Conservation (phyloP, 768 basidiomycete species). For the Polyporus arcularius region DNA sequence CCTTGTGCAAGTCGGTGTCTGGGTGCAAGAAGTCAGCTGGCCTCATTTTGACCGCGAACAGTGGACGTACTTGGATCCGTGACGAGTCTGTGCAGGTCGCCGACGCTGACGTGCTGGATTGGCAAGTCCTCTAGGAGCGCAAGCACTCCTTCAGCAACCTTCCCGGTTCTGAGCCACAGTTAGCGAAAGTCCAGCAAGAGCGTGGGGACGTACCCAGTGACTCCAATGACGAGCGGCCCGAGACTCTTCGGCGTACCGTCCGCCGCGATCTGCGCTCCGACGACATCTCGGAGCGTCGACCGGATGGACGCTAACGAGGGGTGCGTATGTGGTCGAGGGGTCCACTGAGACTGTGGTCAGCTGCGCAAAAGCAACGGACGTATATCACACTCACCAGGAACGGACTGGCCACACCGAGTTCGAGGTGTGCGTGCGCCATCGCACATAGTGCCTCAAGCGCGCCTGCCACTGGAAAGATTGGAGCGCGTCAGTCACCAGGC, state of each 20-base stretch:
- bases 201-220: constrained; percentile 68
- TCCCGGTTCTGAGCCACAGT: constrained; percentile 58
- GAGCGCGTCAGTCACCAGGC: background rate
- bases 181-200: background rate
- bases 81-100: constrained; percentile 61
- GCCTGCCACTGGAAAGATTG: constrained; percentile 64
- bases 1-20: constrained; percentile 65
- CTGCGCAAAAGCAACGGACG: background rate
- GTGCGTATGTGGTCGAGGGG: constrained; percentile 79
- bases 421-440: constrained; percentile 77
- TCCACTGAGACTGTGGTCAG: constrained; percentile 47
- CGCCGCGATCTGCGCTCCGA: constrained; percentile 52
- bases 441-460: constrained; percentile 79
- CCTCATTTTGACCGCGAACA: background rate
- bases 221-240: constrained; percentile 78
- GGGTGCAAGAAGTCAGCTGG: background rate
- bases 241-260: constrained; percentile 62
- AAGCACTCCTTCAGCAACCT: constrained; percentile 78
- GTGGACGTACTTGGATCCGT: constrained; percentile 45
- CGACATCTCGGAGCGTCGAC: constrained; percentile 51
- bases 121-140: constrained; percentile 75
- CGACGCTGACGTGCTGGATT: constrained; percentile 52
- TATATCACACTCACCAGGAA: constrained; percentile 61
- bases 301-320: constrained; percentile 59
- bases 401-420: constrained; percentile 78